Base-by-base conservation (phyloP, 176 grass and related monocot genomes). In the Tillandsia leiboldiana region DNA sequence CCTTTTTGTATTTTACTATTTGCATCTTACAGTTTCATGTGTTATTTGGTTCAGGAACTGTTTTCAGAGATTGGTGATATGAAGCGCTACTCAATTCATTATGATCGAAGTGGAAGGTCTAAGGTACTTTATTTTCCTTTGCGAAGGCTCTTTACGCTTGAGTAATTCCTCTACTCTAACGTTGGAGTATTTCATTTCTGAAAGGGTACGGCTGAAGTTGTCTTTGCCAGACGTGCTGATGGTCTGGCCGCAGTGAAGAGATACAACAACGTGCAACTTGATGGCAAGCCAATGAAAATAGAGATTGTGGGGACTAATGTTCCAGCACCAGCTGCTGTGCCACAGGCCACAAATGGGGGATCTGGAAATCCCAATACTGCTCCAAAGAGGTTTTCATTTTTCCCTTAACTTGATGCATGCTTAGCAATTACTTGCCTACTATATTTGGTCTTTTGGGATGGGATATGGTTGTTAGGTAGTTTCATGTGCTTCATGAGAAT, bases 281-380 rank as follows among this genome's bases (percentile, higher is more conserved):
- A 99, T 90, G 90, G 95, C 17, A 99, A 99, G 75, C 90, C 87
- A 17, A 99, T 99, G 95, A 86, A 93, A 76, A 93, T 99, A 70
- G 90, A 99, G 66, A 80, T 99, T 51, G 74, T 99, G n/a, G 84
- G 84, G 76, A 90, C 87, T 42, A 93, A 93, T 79, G 79, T 84
- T 66, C 78, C 95, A 51, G 79, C 77, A 50, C 77, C 84, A 50
- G 11, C 84, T 63, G 68, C 77, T 74, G 78, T 77, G 63, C 69
- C 77, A 75, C 87, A 76, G 33, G 50, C 53, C 23, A 78, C 72
- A 50, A 86, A 78, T 12, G 89, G 79, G n/a, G 72, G 54, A 51
- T 70, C 66, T 71, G 81, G 75, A 29, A 78, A 73, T 68, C 9
- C 14, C 11, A 63, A 69, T 50, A 47, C 12, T 28, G 51, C 52